phyloP scores from a whole-genome alignment of 805 yeast genomes.

The Hanseniaspora valbyensis region DNA sequence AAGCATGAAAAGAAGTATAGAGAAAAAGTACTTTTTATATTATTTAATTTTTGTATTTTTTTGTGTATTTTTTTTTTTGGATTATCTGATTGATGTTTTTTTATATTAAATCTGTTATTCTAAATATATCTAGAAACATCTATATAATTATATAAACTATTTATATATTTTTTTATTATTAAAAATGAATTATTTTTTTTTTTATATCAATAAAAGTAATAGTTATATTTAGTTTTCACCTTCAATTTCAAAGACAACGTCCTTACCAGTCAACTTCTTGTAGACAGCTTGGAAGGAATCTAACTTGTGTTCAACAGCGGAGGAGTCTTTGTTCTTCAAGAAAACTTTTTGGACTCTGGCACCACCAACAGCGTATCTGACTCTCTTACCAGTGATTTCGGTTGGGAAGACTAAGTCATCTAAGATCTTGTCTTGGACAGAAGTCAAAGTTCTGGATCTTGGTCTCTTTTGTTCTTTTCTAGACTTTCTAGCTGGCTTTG shows the following conservation, averaged over 20 bases:
- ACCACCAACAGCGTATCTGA: slow-evolving; percentile 98
- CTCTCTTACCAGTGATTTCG: slow-evolving; percentile 98
- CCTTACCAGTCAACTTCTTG: slow-evolving; percentile 98
- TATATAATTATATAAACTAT: slow-evolving; percentile 13
- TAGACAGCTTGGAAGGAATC: slow-evolving; percentile 98
- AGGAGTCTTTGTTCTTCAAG: slow-evolving; percentile 95
- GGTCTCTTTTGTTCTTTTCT: slow-evolving; percentile 98
- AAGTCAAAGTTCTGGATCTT: slow-evolving; percentile 97
- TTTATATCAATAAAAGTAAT: neutral
- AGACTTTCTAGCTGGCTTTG: slow-evolving; percentile 95
- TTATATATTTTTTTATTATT: neutral
- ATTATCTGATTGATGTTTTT: slow-evolving; percentile 4
- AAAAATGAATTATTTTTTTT: neutral
- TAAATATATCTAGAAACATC: slow-evolving; percentile 8
- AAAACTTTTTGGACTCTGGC: slow-evolving; percentile 94
- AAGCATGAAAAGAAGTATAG: too few relatives aligned
- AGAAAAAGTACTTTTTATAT: too few relatives aligned
- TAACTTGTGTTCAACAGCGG: slow-evolving; percentile 94
- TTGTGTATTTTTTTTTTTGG: neutral
- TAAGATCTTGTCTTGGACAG: slow-evolving; percentile 96
- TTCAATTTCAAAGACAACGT: slow-evolving; percentile 95
- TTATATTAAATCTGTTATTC: slow-evolving; percentile 1
- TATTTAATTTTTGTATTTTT: neutral
- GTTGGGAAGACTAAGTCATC: slow-evolving; percentile 99
- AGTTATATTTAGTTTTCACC: slow-evolving; percentile 28